phyloP scores from a whole-genome alignment of 805 yeast genomes.

The Hanseniaspora vineae region DNA sequence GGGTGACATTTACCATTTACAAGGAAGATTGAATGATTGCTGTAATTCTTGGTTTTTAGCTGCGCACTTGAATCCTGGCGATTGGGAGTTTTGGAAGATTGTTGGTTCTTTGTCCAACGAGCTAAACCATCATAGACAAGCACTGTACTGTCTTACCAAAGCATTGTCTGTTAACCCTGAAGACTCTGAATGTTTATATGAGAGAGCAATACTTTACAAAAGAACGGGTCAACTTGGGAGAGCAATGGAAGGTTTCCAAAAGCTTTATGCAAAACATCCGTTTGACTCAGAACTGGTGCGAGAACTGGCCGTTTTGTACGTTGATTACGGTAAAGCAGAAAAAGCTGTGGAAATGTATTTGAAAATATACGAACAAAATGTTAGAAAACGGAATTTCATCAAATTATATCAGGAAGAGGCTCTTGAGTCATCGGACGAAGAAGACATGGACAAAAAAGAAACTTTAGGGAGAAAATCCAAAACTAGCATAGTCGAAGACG shows the following conservation, averaged over 20 bases:
- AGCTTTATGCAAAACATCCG: conserved; percentile 43
- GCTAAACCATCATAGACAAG: conserved; percentile 60
- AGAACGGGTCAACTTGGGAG: conserved; percentile 54
- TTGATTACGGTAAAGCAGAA: conserved; percentile 41
- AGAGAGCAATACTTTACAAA: conserved; percentile 54
- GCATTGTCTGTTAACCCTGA: conserved; percentile 41
- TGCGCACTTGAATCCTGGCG: conserved; percentile 64
- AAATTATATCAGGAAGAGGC: conserved; percentile 20
- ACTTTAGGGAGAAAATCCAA: conserved; percentile 5
- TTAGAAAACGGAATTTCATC: conserved; percentile 26
- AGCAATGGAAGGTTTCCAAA: conserved; percentile 63
- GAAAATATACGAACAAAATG: conserved; percentile 49
- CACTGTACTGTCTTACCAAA: conserved; percentile 62
- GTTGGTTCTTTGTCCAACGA: conserved; percentile 59
- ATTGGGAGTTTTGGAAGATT: conserved; percentile 63
- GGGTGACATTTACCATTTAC: conserved; percentile 68
- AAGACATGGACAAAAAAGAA: conserved; percentile 12
- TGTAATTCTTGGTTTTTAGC: conserved; percentile 75
- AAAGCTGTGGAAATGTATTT: conserved; percentile 68
- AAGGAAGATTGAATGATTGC: conserved; percentile 57
- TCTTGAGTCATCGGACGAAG: conserved; percentile 20
- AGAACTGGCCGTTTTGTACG: conserved; percentile 42
- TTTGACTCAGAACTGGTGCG: conserved; percentile 44
- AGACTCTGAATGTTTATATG: conserved; percentile 43
- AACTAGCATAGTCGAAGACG: too few species aligned